phyloP scores from a whole-genome alignment of 75 land plant genomes.

The Cunninghamia lanceolata region DNA sequence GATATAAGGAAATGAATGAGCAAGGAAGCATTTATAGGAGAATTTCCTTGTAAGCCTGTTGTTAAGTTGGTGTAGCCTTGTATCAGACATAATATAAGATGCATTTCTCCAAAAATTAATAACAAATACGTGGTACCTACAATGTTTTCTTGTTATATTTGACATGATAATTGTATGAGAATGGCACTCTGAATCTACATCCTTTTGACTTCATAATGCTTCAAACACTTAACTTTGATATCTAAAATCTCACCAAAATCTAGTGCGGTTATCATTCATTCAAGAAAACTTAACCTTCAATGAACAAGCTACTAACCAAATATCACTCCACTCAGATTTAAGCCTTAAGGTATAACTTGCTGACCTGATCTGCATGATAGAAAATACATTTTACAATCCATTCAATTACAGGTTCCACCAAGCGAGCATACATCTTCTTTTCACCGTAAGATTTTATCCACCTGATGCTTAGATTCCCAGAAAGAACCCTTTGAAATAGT shows the following conservation, averaged over 20 bases:
- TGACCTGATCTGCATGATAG: conserved; percentile 53
- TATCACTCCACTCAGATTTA: neutral
- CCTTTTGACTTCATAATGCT: neutral
- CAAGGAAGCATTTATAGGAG: no score
- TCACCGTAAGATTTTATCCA: conserved; percentile 18
- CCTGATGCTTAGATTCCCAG: conserved; percentile 25
- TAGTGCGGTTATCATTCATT: neutral
- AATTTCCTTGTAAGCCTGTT: no score
- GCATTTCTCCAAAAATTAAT: no score
- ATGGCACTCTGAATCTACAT: neutral
- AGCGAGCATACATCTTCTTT: conserved; percentile 31
- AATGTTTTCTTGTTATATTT: neutral
- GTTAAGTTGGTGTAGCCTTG: no score
- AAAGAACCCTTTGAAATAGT: conserved; percentile 26
- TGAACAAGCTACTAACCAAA: neutral
- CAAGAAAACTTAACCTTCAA: neutral
- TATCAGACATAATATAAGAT: no score
- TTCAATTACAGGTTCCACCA: conserved; percentile 78
- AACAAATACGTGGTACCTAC: neutral
- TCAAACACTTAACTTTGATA: neutral
- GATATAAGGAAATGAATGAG: neutral
- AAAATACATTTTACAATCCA: conserved; percentile 68
- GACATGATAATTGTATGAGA: neutral
- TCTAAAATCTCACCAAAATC: neutral
- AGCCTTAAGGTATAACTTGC: conserved; percentile 2